Percentiles rank a stretch among this genome's conserved stretches.
These are phyloP conservation scores for Phytophthora pisi DNA, from an alignment of 352 stramenopile species.

Conservation along the genomic window DNA sequence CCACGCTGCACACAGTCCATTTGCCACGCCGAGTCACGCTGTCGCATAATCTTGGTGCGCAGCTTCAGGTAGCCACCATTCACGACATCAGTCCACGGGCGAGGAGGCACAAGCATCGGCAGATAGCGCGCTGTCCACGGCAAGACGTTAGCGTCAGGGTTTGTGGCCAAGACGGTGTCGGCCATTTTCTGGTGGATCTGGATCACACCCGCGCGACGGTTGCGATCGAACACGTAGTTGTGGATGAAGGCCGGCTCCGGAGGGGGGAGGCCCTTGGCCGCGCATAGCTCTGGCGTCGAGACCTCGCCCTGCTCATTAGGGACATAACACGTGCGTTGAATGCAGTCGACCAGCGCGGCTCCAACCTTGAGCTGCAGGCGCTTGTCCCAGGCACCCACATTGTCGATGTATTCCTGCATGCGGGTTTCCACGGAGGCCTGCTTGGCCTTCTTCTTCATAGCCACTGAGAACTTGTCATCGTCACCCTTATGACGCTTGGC, in stretches of 20 bases:
- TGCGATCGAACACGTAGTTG: slow-evolving; percentile 82
- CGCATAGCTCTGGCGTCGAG: slow-evolving; percentile 40
- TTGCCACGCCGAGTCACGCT: slow-evolving; percentile 79
- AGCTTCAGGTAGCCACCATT: slow-evolving; percentile 95
- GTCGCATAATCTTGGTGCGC: slow-evolving; percentile 93
- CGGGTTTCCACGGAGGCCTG: slow-evolving; percentile 41
- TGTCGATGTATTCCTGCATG: slow-evolving; percentile 73
- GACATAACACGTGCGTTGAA: slow-evolving; percentile 84
- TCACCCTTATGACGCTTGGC: slow-evolving; percentile 33
- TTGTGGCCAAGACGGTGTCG: slow-evolving; percentile 56
- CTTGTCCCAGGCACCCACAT: slow-evolving; percentile 86
- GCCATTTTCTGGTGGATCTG: slow-evolving; percentile 70
- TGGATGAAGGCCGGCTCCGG: slow-evolving; percentile 69
- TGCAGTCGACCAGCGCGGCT: slow-evolving; percentile 76
- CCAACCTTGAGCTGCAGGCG: slow-evolving; percentile 91
- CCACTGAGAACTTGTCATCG: slow-evolving; percentile 37
- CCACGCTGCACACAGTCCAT: slow-evolving; percentile 90
- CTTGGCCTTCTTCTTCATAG: slow-evolving; percentile 35
- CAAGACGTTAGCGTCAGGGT: slow-evolving; percentile 62
- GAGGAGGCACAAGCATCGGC: slow-evolving; percentile 97
- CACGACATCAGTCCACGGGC: slow-evolving; percentile 87
- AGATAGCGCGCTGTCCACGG: slow-evolving; percentile 89
- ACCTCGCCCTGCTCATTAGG: slow-evolving; percentile 39
- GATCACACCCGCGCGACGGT: slow-evolving; percentile 81
- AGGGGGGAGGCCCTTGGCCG: slow-evolving; percentile 28